Evolutionary conservation across 1,284 basidiomycete species (phyloP).

Genomic region (Pholiota adiposa): DNA sequence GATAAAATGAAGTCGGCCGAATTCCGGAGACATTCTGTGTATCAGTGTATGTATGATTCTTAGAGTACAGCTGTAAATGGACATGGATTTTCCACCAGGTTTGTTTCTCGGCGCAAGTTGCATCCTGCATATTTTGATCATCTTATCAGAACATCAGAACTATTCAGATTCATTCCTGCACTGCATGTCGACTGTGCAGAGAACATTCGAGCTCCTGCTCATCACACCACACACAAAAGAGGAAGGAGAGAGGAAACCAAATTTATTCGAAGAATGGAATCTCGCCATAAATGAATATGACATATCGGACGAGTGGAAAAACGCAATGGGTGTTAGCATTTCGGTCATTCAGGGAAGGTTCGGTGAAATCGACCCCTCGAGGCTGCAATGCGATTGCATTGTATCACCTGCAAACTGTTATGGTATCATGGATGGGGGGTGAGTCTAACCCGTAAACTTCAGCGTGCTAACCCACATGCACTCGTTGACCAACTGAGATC

Average conservation of each 20-base stretch:
- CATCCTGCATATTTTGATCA: not conserved
- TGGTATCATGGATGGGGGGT: slow-evolving; percentile 22
- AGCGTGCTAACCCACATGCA: not conserved
- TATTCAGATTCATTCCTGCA: not conserved
- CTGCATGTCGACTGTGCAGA: not conserved
- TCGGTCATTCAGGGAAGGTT: slow-evolving; percentile 8
- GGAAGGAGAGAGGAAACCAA: slow-evolving; percentile 2
- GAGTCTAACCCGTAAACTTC: not conserved
- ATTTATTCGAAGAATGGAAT: slow-evolving; percentile 13
- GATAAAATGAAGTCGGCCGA: not conserved
- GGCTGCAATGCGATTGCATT: slow-evolving; percentile 18
- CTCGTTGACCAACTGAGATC: not conserved
- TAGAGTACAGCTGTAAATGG: not conserved
- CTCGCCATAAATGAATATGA: slow-evolving; percentile 1
- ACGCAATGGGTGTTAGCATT: not conserved
- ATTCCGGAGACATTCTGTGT: not conserved
- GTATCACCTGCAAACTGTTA: slow-evolving; percentile 23
- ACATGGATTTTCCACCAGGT: not conserved
- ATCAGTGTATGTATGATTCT: not conserved
- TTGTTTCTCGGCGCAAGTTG: not conserved
- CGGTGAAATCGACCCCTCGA: slow-evolving; percentile 3
- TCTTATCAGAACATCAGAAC: not conserved
- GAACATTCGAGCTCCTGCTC: not conserved
- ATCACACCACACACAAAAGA: not conserved
- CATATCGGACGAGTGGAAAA: slow-evolving; percentile 6